Evolutionary conservation across 192 early-diverging fungal species (phyloP).

Genomic region (Backusella tarrabulga): DNA sequence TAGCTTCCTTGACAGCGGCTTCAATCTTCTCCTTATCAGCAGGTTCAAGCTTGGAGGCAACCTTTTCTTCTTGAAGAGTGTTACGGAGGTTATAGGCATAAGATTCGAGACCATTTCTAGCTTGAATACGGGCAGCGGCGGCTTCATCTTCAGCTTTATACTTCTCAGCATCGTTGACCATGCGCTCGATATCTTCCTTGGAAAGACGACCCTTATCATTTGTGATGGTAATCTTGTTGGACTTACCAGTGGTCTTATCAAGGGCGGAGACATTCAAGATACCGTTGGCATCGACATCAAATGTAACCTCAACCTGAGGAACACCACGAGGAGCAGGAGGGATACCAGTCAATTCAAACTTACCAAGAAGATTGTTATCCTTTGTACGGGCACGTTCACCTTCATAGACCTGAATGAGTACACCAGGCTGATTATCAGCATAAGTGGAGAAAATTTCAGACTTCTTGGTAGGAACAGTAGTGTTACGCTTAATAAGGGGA

Average conservation of each 20-base stretch:
- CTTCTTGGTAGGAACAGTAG: slow-evolving; percentile 99
- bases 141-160: slow-evolving; percentile 84
- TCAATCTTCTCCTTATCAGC: slow-evolving; percentile 86
- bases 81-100: slow-evolving; percentile 99
- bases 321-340: slow-evolving; percentile 96
- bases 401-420: slow-evolving; percentile 97
- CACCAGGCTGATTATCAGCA: slow-evolving; percentile 96
- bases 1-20: slow-evolving; percentile 81
- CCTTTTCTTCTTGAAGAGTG: slow-evolving; percentile 72
- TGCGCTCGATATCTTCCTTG: slow-evolving; percentile 99
- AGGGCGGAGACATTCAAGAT: slow-evolving; percentile 94
- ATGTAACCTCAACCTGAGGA: slow-evolving; percentile 96
- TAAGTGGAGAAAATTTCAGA: slow-evolving; percentile 97
- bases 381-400: slow-evolving; percentile 96
- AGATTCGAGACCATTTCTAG: slow-evolving; percentile 95
- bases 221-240: slow-evolving; percentile 99
- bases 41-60: slow-evolving; percentile 71
- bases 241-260: slow-evolving; percentile 93
- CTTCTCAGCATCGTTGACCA: slow-evolving; percentile 91
- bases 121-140: slow-evolving; percentile 84
- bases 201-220: slow-evolving; percentile 98
- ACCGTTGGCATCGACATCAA: slow-evolving; percentile 98
- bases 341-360: slow-evolving; percentile 98
- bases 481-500: slow-evolving; percentile 94
- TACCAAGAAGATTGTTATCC: slow-evolving; percentile 99